Evolutionary conservation across 225 moss, liverwort and hornwort species (phyloP).

Genomic region (Marchantia paleacea): DNA sequence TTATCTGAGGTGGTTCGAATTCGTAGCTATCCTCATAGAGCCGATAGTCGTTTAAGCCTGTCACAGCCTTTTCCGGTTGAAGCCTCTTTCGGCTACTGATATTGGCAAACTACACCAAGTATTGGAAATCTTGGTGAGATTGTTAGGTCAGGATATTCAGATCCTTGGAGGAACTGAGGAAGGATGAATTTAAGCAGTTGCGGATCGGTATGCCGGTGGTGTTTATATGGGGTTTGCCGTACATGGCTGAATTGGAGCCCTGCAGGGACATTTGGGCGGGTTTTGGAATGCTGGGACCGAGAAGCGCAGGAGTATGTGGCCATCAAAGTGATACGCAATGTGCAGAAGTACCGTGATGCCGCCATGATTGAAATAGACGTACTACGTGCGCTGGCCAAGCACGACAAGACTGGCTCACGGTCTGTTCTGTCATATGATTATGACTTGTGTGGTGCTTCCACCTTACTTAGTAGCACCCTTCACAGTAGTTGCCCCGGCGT

Average conservation of each 20-base stretch:
- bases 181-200: constrained; percentile 42
- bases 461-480: constrained; percentile 44
- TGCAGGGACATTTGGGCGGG: constrained; percentile 99
- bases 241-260: constrained; percentile 57
- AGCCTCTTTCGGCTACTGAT: constrained; percentile 26
- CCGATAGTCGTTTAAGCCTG: constrained; percentile 29
- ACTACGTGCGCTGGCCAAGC: constrained; percentile 91
- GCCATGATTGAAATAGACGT: constrained; percentile 99
- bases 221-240: constrained; percentile 55
- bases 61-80: constrained; percentile 33
- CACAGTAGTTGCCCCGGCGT: constrained; percentile 44
- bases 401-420: constrained; percentile 99
- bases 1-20: constrained; percentile 23
- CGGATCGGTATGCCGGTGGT: constrained; percentile 41
- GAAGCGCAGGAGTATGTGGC: constrained; percentile 99
- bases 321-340: constrained; percentile 99
- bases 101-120: constrained; percentile 38
- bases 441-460: constrained; percentile 44
- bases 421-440: constrained; percentile 57
- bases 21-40: constrained; percentile 32
- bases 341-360: constrained; percentile 99
- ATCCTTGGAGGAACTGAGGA: constrained; percentile 32
- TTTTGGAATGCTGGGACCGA: constrained; percentile 99
- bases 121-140: constrained; percentile 36
- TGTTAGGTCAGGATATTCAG: constrained; percentile 33